phyloP scores from a whole-genome alignment of 1,284 basidiomycete genomes.

The Fomitiporia mediterranea region DNA sequence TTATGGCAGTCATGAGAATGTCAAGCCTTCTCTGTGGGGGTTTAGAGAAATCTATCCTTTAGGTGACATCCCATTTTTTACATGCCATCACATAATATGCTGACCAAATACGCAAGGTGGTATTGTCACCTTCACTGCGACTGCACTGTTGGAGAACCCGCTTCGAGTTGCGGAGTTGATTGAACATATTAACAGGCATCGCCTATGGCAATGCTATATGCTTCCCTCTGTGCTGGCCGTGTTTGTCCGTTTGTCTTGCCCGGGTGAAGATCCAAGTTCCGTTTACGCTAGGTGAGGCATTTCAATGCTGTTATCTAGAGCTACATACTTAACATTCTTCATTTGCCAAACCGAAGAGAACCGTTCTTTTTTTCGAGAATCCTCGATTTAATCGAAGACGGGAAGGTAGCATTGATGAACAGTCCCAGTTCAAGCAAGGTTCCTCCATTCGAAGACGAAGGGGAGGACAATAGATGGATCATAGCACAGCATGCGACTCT shows the following conservation, averaged over 20 bases:
- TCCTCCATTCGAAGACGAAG: neutral
- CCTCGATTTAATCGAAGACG: slow-evolving; percentile 49
- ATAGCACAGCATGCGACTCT: neutral
- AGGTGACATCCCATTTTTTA: slow-evolving; percentile 35
- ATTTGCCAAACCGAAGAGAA: slow-evolving; percentile 22
- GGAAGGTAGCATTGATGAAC: slow-evolving; percentile 44
- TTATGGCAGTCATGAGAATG: slow-evolving; percentile 55
- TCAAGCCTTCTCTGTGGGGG: slow-evolving; percentile 49
- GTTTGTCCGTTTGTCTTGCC: slow-evolving; percentile 21
- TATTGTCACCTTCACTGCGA: slow-evolving; percentile 25
- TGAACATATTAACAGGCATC: slow-evolving; percentile 11
- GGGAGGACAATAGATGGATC: slow-evolving; percentile 9
- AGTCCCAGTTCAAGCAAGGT: slow-evolving; percentile 34
- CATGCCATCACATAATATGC: neutral
- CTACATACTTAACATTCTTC: slow-evolving; percentile 24
- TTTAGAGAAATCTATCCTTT: slow-evolving; percentile 58
- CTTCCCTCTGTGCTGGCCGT: slow-evolving; percentile 28
- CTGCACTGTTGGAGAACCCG: slow-evolving; percentile 22
- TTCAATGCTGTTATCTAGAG: slow-evolving; percentile 2
- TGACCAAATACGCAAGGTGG: slow-evolving; percentile 19
- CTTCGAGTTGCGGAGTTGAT: slow-evolving; percentile 19
- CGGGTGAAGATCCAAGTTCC: slow-evolving; percentile 22
- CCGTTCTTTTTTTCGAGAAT: slow-evolving; percentile 34
- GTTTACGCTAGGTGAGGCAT: slow-evolving; percentile 35
- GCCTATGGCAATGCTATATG: slow-evolving; percentile 20